phyloP scores from a whole-genome alignment of 257 asterid species.

The Solanum sejunctum region DNA sequence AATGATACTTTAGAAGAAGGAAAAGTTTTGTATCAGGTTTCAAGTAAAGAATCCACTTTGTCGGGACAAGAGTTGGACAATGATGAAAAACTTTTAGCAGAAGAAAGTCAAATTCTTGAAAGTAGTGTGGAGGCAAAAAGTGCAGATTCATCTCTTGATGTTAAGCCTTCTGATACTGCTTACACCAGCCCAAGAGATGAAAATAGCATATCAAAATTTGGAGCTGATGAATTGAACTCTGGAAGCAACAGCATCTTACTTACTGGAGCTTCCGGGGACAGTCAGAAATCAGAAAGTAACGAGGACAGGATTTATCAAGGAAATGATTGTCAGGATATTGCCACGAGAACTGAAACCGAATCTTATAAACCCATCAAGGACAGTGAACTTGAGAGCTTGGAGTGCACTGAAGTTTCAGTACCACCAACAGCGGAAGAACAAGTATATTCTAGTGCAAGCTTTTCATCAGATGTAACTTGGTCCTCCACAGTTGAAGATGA shows the following conservation, averaged over 20 bases:
- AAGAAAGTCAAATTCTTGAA: conserved; percentile 18
- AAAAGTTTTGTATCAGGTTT: conserved; percentile 5
- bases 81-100: conserved; percentile 6
- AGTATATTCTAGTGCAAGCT: background rate
- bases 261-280: background rate
- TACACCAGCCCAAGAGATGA: background rate
- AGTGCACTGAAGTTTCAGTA: background rate
- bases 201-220: background rate
- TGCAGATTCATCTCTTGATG: conserved; percentile 11
- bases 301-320: conserved; percentile 11
- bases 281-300: conserved; percentile 11
- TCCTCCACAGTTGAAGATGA: conserved; percentile 10
- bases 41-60: conserved; percentile 4
- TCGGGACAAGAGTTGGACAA: conserved; percentile 2
- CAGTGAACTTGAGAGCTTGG: conserved; percentile 3
- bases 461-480: background rate
- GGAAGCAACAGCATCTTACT: background rate
- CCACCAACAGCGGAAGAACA: background rate
- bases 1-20: conserved; percentile 10
- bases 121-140: conserved; percentile 2
- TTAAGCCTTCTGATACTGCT: conserved; percentile 7
- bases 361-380: conserved; percentile 2
- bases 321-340: background rate
- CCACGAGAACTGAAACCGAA: background rate
- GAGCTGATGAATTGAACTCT: conserved; percentile 2